These are phyloP conservation scores for Cordia subcordata DNA, from an alignment of 257 asterid species.

Conservation along the genomic window DNA sequence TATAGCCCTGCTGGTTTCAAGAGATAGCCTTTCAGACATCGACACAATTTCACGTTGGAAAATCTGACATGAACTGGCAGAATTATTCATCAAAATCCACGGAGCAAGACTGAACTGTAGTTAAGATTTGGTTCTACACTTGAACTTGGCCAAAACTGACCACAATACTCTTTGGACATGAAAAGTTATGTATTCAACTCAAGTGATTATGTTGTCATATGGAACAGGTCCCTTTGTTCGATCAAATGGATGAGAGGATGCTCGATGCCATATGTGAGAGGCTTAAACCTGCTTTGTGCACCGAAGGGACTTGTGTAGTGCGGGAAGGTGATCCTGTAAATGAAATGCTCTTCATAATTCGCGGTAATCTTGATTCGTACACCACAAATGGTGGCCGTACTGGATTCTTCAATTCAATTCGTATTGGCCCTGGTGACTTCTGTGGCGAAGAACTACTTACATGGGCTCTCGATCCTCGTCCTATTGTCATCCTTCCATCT, in stretches of 20 bases:
- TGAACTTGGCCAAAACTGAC: too few relatives aligned
- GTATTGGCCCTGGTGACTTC: slow-evolving; percentile 83
- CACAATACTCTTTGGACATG: background rate
- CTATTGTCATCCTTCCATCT: slow-evolving; percentile 75
- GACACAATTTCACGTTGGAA: too few relatives aligned
- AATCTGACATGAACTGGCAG: too few relatives aligned
- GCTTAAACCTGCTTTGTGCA: slow-evolving; percentile 80
- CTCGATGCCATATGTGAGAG: slow-evolving; percentile 93
- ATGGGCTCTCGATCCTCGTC: slow-evolving; percentile 96
- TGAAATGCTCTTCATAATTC: slow-evolving; percentile 83
- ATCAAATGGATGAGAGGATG: slow-evolving; percentile 93
- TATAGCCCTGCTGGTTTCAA: too few relatives aligned
- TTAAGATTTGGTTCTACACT: too few relatives aligned
- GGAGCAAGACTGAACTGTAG: too few relatives aligned
- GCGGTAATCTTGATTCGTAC: slow-evolving; percentile 88
- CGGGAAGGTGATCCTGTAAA: slow-evolving; percentile 96
- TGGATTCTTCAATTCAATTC: slow-evolving; percentile 86
- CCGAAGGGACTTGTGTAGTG: slow-evolving; percentile 69
- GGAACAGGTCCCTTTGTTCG: slow-evolving; percentile 86
- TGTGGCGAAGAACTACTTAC: slow-evolving; percentile 96
- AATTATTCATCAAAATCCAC: too few relatives aligned
- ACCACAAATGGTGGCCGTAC: slow-evolving; percentile 96
- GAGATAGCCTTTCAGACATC: too few relatives aligned
- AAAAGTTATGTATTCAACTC: background rate
- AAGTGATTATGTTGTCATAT: background rate